Evolutionary conservation across 148 eudicot genomes (phyloP).

Genomic region (Cornus florida): DNA sequence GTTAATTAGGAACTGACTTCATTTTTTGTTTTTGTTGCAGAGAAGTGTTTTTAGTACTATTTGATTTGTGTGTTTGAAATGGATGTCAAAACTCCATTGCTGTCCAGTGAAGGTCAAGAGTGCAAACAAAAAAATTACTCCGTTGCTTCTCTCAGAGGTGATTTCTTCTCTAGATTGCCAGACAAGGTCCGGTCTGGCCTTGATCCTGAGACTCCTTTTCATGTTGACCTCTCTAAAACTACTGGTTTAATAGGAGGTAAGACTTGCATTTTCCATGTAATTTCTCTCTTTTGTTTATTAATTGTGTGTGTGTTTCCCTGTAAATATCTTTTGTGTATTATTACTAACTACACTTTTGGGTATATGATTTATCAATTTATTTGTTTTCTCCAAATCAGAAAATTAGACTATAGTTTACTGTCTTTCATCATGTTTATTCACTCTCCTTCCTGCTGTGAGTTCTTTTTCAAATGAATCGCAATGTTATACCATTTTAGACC

Average conservation of each 20-base stretch:
- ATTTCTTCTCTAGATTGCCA: constrained; percentile 74
- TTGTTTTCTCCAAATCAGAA: too few species aligned
- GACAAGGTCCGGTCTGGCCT: constrained; percentile 52
- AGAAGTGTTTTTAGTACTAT: not conserved
- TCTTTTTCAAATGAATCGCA: too few species aligned
- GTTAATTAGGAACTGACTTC: too few species aligned
- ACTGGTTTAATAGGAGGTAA: constrained; percentile 60
- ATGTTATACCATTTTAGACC: too few species aligned
- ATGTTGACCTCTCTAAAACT: constrained; percentile 58
- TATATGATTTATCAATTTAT: too few species aligned
- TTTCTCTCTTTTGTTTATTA: not conserved
- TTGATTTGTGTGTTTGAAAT: not conserved
- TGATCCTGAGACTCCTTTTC: constrained; percentile 74
- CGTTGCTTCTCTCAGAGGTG: constrained; percentile 38
- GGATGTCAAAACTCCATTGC: constrained; percentile 53
- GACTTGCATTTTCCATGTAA: not conserved
- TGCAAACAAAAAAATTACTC: constrained; percentile 22
- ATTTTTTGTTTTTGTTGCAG: too few species aligned
- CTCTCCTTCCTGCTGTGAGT: too few species aligned
- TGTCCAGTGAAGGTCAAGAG: constrained; percentile 20
- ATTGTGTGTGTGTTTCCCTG: too few species aligned
- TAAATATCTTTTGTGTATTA: not conserved
- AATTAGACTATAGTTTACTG: too few species aligned
- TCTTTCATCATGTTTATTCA: too few species aligned
- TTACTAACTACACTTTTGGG: too few species aligned